Base-by-base conservation (phyloP, 768 basidiomycete species). In the Lactifluus pinguis region DNA sequence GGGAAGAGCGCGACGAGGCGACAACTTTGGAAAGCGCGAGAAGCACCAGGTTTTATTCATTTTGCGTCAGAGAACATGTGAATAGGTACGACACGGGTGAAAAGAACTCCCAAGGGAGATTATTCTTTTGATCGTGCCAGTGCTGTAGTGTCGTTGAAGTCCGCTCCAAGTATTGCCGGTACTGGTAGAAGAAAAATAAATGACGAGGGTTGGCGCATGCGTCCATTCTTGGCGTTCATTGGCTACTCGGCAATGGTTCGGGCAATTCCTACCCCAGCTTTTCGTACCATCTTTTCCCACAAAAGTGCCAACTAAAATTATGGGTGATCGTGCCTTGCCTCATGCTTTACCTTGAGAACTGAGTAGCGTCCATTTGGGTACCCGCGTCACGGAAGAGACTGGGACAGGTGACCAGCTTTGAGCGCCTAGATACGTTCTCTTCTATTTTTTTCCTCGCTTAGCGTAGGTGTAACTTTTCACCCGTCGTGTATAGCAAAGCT, bases 181-280 rank as follows among this genome's bases (percentile, higher is more conserved):
- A 34, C 39, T 49, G 38, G 38, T 38, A 38, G 38, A 38, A 38
- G 1, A 36, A 36, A 36, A 7, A 13, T 38, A 10, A 9, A 9
- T 2, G 44, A n/a, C 44, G 21, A 38, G 9, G 21, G 19, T 38
- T 2, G 7, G 38, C 56, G 52, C 61, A 44, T 62, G 61, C 57
- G 61, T 58, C 32, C 9, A 15, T 53, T 53, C 61, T 58, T n/a
- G 41, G 41, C 41, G 49, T 36, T 53, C 56, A 62, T 62, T 62
- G 56, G 61, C 32, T 25, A 13, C 8, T 30, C 30, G 32, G 8
- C 3, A 11, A 6, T 10, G 11, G 48, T n/a, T 53, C 47, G 19
- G 25, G 13, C 44, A 41, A 44, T 3, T 34, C 32, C 32, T 34
- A 9, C 38, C 8, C 38, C 38, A 10, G 6, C 38, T 38, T 10